Evolutionary conservation across 768 basidiomycete species (phyloP), one percentile per base, ranked within the genome.

Genomic region (Collybiopsis confluens): DNA sequence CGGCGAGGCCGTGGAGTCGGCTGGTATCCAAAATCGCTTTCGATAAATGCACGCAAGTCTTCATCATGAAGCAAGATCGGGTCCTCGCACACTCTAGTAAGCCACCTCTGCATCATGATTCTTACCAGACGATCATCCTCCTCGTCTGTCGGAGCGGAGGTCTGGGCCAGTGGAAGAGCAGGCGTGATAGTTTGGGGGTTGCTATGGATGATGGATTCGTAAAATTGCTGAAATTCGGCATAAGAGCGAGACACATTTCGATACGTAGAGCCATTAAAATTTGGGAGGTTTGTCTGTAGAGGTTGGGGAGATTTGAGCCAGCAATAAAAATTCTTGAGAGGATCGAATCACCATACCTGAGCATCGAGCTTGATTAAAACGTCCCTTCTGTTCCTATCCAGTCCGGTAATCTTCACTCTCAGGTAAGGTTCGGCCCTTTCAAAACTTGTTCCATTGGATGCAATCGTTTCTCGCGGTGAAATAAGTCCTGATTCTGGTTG

Each of bases 141-240:
- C 71, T 98, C 97, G 64, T 98, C 97, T 11, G 92, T 94, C 23
- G 92, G 88, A 2, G 97, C 97, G 11, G 95, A 98, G 0, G 95
- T 98, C 60, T 96, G 92, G 0, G 95, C 83, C n/a, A 98, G 79
- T 1, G 97, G 97, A 13, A 99, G 79, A 3, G 97, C 97, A 7
- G 97, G 92, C 15, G 98, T 78, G 61, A 99, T 97, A 24, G 95
- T 96, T 64, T 98, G 97, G 0, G 97, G 97, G 66, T 92, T 95
- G 68, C 82, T 92, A 62, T 87, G 81, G 27, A 93, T 81, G 61
- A 96, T 79, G 45, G 94, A 81, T 45, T 97, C 93, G 61, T 94
- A 92, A 69, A 98, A 92, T 58, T 90, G 83, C 66, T 92, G 89
- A 68, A 97, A 98, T 68, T 99, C 97, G 62, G 86, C 70, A 68